Conservation (phyloP, 208 protist species). For the Trypanosoma theileri region DNA sequence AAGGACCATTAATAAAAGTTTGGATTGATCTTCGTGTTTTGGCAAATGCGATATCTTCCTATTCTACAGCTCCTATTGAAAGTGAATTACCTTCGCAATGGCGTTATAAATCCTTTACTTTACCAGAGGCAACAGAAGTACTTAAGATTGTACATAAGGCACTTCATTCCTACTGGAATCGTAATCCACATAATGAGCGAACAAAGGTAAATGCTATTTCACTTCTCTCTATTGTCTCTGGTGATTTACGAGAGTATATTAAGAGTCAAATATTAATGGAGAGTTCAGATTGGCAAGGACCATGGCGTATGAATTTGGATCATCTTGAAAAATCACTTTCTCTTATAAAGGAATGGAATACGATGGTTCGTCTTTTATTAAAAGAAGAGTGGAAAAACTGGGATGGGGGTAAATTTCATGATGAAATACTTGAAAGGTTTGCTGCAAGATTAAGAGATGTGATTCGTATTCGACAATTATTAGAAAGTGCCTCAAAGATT, state of each 20-base stretch:
- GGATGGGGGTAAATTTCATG: constrained; percentile 72
- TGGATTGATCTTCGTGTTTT: constrained; percentile 70
- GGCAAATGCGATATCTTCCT: constrained; percentile 73
- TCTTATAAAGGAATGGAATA: constrained; percentile 72
- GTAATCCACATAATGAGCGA: constrained; percentile 56
- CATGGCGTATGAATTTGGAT: constrained; percentile 70
- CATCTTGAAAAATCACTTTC: constrained; percentile 57
- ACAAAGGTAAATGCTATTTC: constrained; percentile 70
- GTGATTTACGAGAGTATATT: constrained; percentile 84
- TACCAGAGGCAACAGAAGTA: constrained; percentile 73
- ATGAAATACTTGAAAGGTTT: constrained; percentile 73
- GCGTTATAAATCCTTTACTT: constrained; percentile 77
- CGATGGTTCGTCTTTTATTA: constrained; percentile 40
- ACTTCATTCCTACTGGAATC: constrained; percentile 72
- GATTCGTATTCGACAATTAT: constrained; percentile 64
- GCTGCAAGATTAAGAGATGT: constrained; percentile 62
- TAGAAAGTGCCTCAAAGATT: constrained; percentile 39
- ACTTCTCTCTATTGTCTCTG: constrained; percentile 81
- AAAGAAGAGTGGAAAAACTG: constrained; percentile 71
- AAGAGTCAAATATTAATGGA: constrained; percentile 70
- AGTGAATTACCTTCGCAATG: constrained; percentile 74
- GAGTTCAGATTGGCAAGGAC: constrained; percentile 69
- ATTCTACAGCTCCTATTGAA: constrained; percentile 61
- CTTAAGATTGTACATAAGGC: constrained; percentile 62
- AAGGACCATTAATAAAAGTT: constrained; percentile 62